phyloP scores from a whole-genome alignment of 768 basidiomycete species.

The Daedalea quercina region DNA sequence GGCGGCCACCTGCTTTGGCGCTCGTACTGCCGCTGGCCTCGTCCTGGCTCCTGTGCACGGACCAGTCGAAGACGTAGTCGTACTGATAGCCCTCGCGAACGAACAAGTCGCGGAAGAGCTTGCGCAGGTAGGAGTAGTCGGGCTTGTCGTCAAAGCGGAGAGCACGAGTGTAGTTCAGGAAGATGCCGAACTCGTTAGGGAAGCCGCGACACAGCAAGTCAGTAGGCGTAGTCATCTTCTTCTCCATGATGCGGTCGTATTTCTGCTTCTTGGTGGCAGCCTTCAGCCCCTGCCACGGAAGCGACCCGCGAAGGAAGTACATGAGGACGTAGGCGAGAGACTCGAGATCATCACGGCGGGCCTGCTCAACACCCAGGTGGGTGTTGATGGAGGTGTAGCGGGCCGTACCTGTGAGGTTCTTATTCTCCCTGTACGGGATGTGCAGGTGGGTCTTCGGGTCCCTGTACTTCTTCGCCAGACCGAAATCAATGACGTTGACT shows the following conservation, averaged over 20 bases:
- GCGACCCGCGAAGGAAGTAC: slow-evolving; percentile 98
- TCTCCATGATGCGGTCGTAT: slow-evolving; percentile 99
- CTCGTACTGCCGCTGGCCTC: slow-evolving; percentile 55
- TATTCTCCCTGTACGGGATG: slow-evolving; percentile 99
- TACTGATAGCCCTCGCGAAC: slow-evolving; percentile 98
- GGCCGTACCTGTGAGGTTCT: slow-evolving; percentile 98
- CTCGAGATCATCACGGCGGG: slow-evolving; percentile 95
- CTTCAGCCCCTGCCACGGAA: slow-evolving; percentile 99
- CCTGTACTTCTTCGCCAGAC: slow-evolving; percentile 99
- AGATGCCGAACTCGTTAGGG: slow-evolving; percentile 98
- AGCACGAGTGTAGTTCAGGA: slow-evolving; percentile 98
- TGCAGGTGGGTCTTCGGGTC: slow-evolving; percentile 99
- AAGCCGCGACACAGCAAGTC: slow-evolving; percentile 98
- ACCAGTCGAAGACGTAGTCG: slow-evolving; percentile 99
- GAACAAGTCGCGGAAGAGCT: slow-evolving; percentile 97
- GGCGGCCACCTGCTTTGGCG: slow-evolving; percentile 58
- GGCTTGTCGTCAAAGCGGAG: slow-evolving; percentile 99
- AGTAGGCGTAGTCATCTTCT: slow-evolving; percentile 99
- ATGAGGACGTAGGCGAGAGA: slow-evolving; percentile 98
- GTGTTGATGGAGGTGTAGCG: slow-evolving; percentile 99
- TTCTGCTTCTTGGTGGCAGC: slow-evolving; percentile 99
- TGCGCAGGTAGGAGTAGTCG: slow-evolving; percentile 98
- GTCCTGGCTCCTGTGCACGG: slow-evolving; percentile 74
- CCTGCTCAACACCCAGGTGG: slow-evolving; percentile 96
- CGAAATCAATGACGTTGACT: slow-evolving; percentile 98